Base-by-base conservation (phyloP, 2,329 filamentous ascomycete genomes). In the Fusarium tuaranense region DNA sequence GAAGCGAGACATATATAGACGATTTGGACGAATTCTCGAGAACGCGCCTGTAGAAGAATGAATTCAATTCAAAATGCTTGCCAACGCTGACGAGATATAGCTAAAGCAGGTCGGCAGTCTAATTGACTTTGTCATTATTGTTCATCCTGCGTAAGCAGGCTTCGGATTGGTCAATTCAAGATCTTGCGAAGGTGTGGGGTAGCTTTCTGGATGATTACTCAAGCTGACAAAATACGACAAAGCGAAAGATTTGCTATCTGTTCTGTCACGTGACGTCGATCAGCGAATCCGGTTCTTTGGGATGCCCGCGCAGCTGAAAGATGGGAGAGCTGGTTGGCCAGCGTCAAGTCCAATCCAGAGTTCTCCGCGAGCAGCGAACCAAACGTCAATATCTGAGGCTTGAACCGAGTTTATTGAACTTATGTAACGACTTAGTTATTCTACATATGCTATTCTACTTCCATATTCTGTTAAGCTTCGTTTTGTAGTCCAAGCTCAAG, bases 1-100 rank as follows among this genome's bases (percentile, higher is more conserved):
- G 76, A 82, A 71, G 55, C 82, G 83, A 71, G 77, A 77, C 83
- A 85, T 85, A 82, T 85, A 84, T 85, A 83, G 64, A 71, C 59
- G 8, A 69, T 36, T 16, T 65, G 20, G 63, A 41, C 58, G 78
- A 80, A 81, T 34, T 58, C 34, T 61, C 71, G 67, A 77, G 79
- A 82, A 81, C 12, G n/a, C 72, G 70, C 69, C 20, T 66, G 73
- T 32, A 67, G 59, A 27, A 39, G 36, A 32, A 67, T 67, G 63
- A 55, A 72, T 69, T 60, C 20, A 48, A 68, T 73, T 78, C 39
- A 69, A 51, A 65, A 77, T 65, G 68, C 70, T 78, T 80, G 70
- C 60, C 62, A 76, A 77, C 72, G 74, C 77, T 79, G 77, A 79
- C 76, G 67, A 75, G 58, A 74, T 73, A 76, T 77, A 75, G 70